Evolutionary conservation across 495 filamentous ascomycete species (phyloP).

Genomic region (Xylaria flabelliformis): DNA sequence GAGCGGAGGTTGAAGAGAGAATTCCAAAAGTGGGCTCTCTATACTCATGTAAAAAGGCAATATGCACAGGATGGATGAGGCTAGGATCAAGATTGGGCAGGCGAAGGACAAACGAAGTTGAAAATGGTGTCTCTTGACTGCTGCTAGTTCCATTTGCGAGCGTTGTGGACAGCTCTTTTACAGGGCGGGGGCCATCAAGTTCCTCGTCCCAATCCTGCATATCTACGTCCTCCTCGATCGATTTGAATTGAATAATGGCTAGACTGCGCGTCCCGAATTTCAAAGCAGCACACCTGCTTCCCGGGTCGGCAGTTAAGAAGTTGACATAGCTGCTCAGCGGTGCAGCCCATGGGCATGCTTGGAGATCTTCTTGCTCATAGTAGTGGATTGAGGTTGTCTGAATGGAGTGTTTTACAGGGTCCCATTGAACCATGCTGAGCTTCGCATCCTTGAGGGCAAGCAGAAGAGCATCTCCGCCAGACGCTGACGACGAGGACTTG

Average conservation of each 20-base stretch:
- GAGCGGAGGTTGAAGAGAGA: constrained; percentile 73
- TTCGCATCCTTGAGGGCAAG: constrained; percentile 88
- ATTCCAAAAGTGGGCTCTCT: constrained; percentile 97
- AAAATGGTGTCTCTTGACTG: constrained; percentile 76
- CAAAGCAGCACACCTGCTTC: constrained; percentile 88
- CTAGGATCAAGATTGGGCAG: constrained; percentile 85
- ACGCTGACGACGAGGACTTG: constrained; percentile 69
- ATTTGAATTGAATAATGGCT: constrained; percentile 91
- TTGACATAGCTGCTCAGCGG: constrained; percentile 72
- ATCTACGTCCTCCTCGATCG: constrained; percentile 84
- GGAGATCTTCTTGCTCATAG: constrained; percentile 91
- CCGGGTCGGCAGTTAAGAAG: constrained; percentile 85
- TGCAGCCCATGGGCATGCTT: constrained; percentile 74
- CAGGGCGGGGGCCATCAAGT: constrained; percentile 65
- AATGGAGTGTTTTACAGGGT: constrained; percentile 76
- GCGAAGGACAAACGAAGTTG: constrained; percentile 88
- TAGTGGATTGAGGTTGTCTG: constrained; percentile 94
- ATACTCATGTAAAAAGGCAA: constrained; percentile 96
- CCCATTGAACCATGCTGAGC: constrained; percentile 92
- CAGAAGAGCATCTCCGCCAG: constrained; percentile 85
- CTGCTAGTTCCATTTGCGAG: constrained; percentile 61
- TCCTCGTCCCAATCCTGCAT: constrained; percentile 90
- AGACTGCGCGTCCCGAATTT: constrained; percentile 89
- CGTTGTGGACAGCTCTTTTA: constrained; percentile 49
- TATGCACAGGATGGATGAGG: constrained; percentile 84